Percentiles rank a stretch among this genome's conserved stretches.
Evolutionary conservation across 305 asterid species (phyloP).

Genomic region (Solanum hybrid): DNA sequence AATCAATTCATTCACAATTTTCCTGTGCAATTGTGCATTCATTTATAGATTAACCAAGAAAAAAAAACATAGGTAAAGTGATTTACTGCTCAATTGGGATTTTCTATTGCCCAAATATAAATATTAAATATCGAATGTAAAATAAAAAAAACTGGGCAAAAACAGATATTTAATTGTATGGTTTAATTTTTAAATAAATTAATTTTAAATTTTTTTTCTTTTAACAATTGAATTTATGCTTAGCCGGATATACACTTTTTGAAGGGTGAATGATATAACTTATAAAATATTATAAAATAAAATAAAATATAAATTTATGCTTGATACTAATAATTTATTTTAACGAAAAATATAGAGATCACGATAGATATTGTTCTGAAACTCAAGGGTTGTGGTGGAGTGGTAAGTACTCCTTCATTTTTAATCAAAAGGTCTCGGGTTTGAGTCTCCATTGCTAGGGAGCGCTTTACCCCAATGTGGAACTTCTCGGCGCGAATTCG

Average conservation of each 20-base stretch:
- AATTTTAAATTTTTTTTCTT: not conserved
- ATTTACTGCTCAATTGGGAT: not conserved
- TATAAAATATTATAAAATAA: not conserved
- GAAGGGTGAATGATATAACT: not conserved
- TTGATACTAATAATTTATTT: too few relatives aligned
- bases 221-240: not conserved
- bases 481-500: too few relatives aligned
- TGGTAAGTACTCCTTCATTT: too few relatives aligned
- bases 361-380: too few relatives aligned
- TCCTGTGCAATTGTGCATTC: not conserved
- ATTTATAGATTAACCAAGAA: not conserved
- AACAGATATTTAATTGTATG: not conserved
- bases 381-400: too few relatives aligned
- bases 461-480: not conserved
- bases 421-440: too few relatives aligned
- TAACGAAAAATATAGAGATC: too few relatives aligned
- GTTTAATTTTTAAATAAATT: not conserved
- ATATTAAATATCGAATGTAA: not conserved
- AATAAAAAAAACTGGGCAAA: accelerated
- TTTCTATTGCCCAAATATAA: not conserved
- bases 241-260: not conserved
- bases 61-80: not conserved
- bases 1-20: not conserved
- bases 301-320: not conserved
- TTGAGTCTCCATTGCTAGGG: not conserved